A percentile compares a stretch with the other conserved stretches of the same genome.
These are phyloP conservation scores for Pycnococcus provasolii DNA, from an alignment of 139 green algal genomes.

Conservation along the genomic window DNA sequence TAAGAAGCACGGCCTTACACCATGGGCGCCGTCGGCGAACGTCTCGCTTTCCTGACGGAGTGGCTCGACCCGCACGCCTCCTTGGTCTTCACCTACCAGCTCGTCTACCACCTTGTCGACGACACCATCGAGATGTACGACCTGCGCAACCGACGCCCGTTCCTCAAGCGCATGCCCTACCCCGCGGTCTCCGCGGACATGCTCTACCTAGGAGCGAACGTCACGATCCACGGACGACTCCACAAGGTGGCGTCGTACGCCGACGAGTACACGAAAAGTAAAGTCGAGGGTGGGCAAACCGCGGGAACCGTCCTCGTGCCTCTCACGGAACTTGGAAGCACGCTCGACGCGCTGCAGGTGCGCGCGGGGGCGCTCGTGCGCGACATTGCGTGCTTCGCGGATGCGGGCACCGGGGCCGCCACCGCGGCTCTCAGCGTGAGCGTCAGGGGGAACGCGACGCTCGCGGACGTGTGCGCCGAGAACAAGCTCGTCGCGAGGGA, in stretches of 20 bases:
- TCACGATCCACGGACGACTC: slow-evolving; percentile 58
- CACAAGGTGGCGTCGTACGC: slow-evolving; percentile 61
- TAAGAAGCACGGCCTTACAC: too few relatives aligned
- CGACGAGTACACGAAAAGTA: slow-evolving; percentile 51
- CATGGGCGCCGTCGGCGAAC: neutral
- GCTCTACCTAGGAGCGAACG: slow-evolving; percentile 46
- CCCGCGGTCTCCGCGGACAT: slow-evolving; percentile 40
- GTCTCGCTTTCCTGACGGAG: slow-evolving; percentile 54
- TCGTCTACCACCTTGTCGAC: slow-evolving; percentile 52
- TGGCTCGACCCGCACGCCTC: slow-evolving; percentile 47
- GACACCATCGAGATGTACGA: slow-evolving; percentile 71
- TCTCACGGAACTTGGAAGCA: neutral
- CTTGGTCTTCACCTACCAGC: slow-evolving; percentile 53
- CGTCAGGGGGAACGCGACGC: neutral
- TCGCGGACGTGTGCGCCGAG: neutral
- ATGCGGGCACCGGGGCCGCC: too few relatives aligned
- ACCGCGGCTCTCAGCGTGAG: too few relatives aligned
- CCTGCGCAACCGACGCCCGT: slow-evolving; percentile 61
- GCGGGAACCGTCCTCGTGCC: too few relatives aligned
- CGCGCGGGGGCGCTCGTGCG: neutral
- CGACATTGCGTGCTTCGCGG: too few relatives aligned
- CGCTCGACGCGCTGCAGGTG: slow-evolving; percentile 6
- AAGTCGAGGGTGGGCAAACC: too few relatives aligned
- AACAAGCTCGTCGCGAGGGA: neutral
- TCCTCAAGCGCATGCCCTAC: slow-evolving; percentile 54